Percentiles rank a stretch among this genome's conserved stretches.
Conservation (phyloP, 805 yeast genomes). For the Kodamaea fukazawae region DNA sequence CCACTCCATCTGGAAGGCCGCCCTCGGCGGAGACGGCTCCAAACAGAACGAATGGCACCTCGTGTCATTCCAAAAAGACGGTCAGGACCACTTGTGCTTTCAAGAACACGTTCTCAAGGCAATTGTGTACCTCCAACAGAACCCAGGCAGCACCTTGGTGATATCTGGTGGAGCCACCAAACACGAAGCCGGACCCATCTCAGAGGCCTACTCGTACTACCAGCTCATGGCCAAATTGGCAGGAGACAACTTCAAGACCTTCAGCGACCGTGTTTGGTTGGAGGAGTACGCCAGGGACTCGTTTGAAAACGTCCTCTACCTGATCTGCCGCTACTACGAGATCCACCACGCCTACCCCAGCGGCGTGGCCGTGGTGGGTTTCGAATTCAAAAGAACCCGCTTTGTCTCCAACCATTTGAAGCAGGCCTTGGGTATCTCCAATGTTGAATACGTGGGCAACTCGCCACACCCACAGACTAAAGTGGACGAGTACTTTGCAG, state of each 20-base stretch:
- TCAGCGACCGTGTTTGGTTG: conserved; percentile 30
- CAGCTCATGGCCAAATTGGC: conserved; percentile 38
- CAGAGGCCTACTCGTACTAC: conserved; percentile 62
- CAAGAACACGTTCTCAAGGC: conserved; percentile 56
- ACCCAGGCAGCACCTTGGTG: conserved; percentile 36
- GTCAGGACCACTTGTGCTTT: conserved; percentile 66
- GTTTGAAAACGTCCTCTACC: conserved; percentile 69
- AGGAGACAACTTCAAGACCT: conserved; percentile 7
- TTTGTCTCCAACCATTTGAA: conserved; percentile 54
- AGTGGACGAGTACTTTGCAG: conserved; percentile 40
- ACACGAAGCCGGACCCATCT: conserved; percentile 46
- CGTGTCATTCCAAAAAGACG: conserved; percentile 66
- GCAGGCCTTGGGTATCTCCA: conserved; percentile 45
- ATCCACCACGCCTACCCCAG: conserved; percentile 47
- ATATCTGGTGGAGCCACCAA: conserved; percentile 76
- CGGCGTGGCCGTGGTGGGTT: conserved; percentile 60
- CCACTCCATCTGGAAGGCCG: conserved; percentile 56
- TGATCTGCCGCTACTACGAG: conserved; percentile 53
- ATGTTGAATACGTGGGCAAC: conserved; percentile 52
- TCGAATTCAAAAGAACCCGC: conserved; percentile 66
- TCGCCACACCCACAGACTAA: conserved; percentile 49
- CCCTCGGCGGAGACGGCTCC: conserved; percentile 39
- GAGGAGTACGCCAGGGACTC: conserved; percentile 82
- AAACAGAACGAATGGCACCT: conserved; percentile 58
- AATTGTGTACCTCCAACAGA: conserved; percentile 30